These are phyloP conservation scores for Asterophora parasitica DNA, from an alignment of 768 basidiomycete species.

Conservation along the genomic window DNA sequence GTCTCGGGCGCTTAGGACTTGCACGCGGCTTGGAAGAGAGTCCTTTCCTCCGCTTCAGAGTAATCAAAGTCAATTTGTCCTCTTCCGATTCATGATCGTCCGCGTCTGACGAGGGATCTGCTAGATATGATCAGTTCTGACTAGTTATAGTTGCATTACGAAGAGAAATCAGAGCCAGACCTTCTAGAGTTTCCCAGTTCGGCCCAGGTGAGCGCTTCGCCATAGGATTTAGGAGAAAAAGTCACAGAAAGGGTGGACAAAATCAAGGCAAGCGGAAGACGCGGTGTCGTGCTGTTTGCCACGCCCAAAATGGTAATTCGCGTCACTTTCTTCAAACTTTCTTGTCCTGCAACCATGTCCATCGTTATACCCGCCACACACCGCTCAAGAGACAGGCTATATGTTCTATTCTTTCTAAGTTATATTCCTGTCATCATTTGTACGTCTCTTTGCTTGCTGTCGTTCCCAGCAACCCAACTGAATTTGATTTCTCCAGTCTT, in stretches of 20 bases:
- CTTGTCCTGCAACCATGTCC: conserved; percentile 5
- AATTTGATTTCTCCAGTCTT: conserved; percentile 10
- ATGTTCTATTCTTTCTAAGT: conserved; percentile 16
- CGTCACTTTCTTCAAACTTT: too few relatives aligned
- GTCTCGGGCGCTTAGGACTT: conserved; percentile 12
- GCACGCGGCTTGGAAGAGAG: background rate
- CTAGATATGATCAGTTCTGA: too few relatives aligned
- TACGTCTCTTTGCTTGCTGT: background rate
- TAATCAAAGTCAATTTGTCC: background rate
- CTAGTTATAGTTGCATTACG: background rate
- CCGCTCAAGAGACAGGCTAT: conserved; percentile 14
- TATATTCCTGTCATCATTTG: conserved; percentile 16
- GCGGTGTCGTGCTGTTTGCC: too few relatives aligned
- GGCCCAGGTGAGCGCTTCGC: conserved; percentile 3
- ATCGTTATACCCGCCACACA: conserved; percentile 9
- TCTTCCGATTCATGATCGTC: conserved; percentile 8
- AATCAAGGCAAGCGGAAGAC: background rate
- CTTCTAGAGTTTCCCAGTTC: conserved; percentile 8
- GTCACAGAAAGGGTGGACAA: background rate
- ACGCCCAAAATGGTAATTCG: background rate
- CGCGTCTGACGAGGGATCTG: conserved; percentile 12
- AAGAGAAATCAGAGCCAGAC: background rate
- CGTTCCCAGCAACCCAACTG: background rate
- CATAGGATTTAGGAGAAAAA: background rate
- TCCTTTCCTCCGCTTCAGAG: conserved; percentile 12